phyloP scores from a whole-genome alignment of 1,284 basidiomycete genomes.

The Cryptococcus neoformans region DNA sequence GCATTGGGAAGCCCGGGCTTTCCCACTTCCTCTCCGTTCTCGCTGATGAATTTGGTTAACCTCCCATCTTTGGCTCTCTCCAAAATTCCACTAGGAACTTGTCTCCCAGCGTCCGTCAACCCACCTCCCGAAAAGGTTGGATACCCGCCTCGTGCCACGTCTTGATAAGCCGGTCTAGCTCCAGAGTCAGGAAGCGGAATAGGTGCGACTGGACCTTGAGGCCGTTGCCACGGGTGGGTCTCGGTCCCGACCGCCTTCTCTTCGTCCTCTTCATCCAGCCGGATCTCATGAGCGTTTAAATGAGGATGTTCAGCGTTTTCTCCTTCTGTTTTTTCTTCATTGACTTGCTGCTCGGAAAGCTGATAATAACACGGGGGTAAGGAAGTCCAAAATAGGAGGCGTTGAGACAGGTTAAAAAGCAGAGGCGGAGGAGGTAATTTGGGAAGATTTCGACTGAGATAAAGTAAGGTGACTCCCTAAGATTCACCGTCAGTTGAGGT shows the following conservation, averaged over 20 bases:
- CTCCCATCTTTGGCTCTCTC: slow-evolving; percentile 16
- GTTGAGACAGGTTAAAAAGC: slow-evolving; percentile 23
- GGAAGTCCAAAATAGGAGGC: slow-evolving; percentile 19
- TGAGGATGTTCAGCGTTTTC: slow-evolving; percentile 3
- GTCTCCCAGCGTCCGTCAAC: slow-evolving; percentile 17
- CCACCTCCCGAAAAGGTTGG: slow-evolving; percentile 31
- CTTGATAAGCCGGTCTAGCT: slow-evolving; percentile 4
- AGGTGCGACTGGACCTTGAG: background rate
- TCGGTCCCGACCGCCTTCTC: slow-evolving; percentile 1
- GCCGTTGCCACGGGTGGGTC: background rate
- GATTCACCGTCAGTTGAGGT: too few relatives aligned
- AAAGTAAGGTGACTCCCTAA: slow-evolving; percentile 18
- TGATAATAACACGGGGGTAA: slow-evolving; percentile 21
- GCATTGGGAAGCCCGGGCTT: background rate
- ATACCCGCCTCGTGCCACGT: slow-evolving; percentile 31
- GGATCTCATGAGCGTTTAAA: slow-evolving; percentile 20
- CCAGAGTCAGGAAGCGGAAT: too few relatives aligned
- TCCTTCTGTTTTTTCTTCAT: background rate
- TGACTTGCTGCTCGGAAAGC: slow-evolving; percentile 2
- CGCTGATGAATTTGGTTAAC: slow-evolving; percentile 13
- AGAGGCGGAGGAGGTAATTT: slow-evolving; percentile 22
- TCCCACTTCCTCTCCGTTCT: slow-evolving; percentile 8
- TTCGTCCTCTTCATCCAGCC: slow-evolving; percentile 15
- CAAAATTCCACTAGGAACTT: slow-evolving; percentile 25
- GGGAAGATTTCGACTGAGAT: slow-evolving; percentile 20